These are phyloP conservation scores for Phytophthora pseudosyringae DNA, from an alignment of 352 stramenopile genomes.

Conservation along the genomic window DNA sequence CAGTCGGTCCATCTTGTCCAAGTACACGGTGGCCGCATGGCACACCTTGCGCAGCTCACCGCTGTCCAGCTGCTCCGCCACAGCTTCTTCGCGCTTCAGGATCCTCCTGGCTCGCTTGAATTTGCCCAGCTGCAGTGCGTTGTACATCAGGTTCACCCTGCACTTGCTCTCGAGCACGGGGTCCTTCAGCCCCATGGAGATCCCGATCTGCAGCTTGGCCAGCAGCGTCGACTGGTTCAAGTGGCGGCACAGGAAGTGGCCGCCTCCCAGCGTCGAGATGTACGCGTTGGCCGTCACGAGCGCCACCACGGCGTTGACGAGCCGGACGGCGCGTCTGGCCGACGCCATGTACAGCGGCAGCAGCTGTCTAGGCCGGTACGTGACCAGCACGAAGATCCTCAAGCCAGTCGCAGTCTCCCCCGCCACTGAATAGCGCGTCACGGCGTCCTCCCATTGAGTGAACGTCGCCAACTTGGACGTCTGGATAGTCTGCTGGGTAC, in stretches of 20 bases:
- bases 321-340: slow-evolving; percentile 62
- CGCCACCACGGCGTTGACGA: slow-evolving; percentile 74
- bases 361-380: slow-evolving; percentile 52
- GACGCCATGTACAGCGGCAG: slow-evolving; percentile 69
- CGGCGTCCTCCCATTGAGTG: slow-evolving; percentile 28
- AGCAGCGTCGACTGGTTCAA: slow-evolving; percentile 73
- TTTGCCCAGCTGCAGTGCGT: slow-evolving; percentile 70
- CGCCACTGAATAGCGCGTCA: slow-evolving; percentile 26
- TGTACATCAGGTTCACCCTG: slow-evolving; percentile 83
- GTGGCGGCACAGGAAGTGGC: slow-evolving; percentile 82
- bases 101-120: slow-evolving; percentile 67
- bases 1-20: slow-evolving; percentile 69
- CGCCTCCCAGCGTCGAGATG: slow-evolving; percentile 82
- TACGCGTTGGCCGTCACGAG: slow-evolving; percentile 86
- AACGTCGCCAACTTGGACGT: slow-evolving; percentile 9
- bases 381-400: slow-evolving; percentile 42
- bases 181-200: slow-evolving; percentile 76
- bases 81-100: slow-evolving; percentile 49
- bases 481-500: slow-evolving; percentile 4
- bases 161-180: slow-evolving; percentile 84
- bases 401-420: not conserved
- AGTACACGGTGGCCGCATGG: slow-evolving; percentile 66
- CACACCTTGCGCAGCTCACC: slow-evolving; percentile 68
- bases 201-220: slow-evolving; percentile 81
- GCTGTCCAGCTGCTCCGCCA: slow-evolving; percentile 57